phyloP scores from a whole-genome alignment of 371 early-diverging fungal species.

The Thermomucor indicae-seudaticae region DNA sequence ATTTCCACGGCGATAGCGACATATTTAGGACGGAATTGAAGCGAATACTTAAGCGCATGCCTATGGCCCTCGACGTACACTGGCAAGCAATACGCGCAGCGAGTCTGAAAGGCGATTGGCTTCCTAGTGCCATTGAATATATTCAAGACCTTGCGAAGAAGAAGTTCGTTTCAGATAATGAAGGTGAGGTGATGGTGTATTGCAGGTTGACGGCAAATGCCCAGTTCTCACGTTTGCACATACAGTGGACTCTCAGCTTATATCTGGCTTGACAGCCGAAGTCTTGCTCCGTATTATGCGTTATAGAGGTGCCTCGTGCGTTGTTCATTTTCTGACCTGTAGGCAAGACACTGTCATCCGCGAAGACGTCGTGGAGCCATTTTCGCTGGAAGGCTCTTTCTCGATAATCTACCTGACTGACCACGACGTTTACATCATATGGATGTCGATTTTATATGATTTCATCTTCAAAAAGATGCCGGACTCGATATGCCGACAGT shows the following conservation, averaged over 20 bases:
- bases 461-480: conserved; percentile 16
- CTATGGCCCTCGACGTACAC: conserved; percentile 20
- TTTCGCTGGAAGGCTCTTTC: conserved; percentile 13
- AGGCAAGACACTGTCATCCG: conserved; percentile 4
- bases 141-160: not conserved
- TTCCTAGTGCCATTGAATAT: not conserved
- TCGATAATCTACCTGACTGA: conserved; percentile 13
- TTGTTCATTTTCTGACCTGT: conserved; percentile 10
- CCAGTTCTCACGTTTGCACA: not conserved
- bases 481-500: conserved; percentile 14
- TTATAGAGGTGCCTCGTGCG: conserved; percentile 9
- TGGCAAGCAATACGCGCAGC: conserved; percentile 20
- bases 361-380: conserved; percentile 5
- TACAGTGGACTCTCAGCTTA: conserved; percentile 1
- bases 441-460: conserved; percentile 30
- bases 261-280: conserved; percentile 19
- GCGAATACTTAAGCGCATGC: conserved; percentile 1
- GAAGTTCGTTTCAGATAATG: not conserved
- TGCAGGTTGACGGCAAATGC: not conserved
- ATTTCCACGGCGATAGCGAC: conserved; percentile 14
- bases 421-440: conserved; percentile 24
- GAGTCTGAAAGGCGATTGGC: not conserved
- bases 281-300: conserved; percentile 17
- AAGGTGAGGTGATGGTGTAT: not conserved
- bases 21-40: conserved; percentile 6